Conservation (phyloP, 768 basidiomycete species). For the Serendipita indica region DNA sequence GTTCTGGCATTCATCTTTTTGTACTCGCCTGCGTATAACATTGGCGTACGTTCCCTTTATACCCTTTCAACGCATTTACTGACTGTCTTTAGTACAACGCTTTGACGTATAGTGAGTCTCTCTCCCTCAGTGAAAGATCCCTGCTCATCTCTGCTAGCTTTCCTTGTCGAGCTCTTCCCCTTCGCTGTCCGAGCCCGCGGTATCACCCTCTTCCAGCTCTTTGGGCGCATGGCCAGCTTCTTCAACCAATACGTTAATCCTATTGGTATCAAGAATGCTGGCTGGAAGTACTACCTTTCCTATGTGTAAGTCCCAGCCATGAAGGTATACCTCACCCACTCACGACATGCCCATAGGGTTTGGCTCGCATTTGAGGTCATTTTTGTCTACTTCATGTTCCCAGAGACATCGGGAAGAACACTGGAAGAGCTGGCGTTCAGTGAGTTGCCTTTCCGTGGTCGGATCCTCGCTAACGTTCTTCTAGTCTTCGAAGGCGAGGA, state of each 20-base stretch:
- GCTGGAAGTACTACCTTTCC: conserved; percentile 48
- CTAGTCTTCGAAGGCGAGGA: conserved; percentile 10
- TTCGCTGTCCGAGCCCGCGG: conserved; percentile 48
- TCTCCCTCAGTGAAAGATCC: not conserved
- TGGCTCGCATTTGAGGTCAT: conserved; percentile 39
- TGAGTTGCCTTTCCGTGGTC: conserved; percentile 22
- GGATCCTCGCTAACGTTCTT: not conserved
- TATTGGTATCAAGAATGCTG: conserved; percentile 41
- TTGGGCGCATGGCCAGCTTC: conserved; percentile 38
- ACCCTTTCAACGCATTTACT: not conserved
- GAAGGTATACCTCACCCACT: not conserved
- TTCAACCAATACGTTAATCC: conserved; percentile 58
- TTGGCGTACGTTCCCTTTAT: conserved; percentile 21
- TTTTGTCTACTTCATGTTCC: conserved; percentile 48
- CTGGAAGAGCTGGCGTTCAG: conserved; percentile 47
- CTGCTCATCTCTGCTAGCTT: conserved; percentile 27
- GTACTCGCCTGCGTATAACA: conserved; percentile 41
- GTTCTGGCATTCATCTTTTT: conserved; percentile 45
- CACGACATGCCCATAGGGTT: conserved; percentile 18
- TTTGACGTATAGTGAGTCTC: conserved; percentile 34
- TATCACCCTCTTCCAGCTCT: conserved; percentile 46
- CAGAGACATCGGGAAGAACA: conserved; percentile 38
- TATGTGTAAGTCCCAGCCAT: conserved; percentile 14
- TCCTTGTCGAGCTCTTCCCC: conserved; percentile 54
- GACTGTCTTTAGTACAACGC: conserved; percentile 31